Percentiles rank a stretch among this genome's conserved stretches.
Conservation (phyloP, 805 yeast genomes). For the Spathaspora passalidarum region DNA sequence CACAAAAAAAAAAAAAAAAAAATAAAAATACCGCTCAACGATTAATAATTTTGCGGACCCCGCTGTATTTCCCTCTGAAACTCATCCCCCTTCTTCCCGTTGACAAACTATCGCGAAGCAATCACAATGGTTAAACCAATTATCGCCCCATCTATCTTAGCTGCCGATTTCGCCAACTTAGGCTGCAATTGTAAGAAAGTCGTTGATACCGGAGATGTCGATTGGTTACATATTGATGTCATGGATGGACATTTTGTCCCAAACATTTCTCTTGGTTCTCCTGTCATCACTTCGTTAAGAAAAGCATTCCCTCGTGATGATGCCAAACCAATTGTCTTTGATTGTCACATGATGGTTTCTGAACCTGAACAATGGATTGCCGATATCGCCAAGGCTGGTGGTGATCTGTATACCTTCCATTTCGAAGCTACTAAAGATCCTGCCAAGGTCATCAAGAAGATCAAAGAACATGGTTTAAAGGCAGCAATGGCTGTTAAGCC, state of each 20-base stretch:
- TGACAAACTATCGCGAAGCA: too few species aligned
- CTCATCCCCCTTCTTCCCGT: background rate
- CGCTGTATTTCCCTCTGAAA: background rate
- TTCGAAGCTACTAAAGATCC: constrained; percentile 88
- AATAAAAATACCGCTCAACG: too few species aligned
- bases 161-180: constrained; percentile 86
- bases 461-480: constrained; percentile 78
- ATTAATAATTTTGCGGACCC: too few species aligned
- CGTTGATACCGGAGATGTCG: constrained; percentile 70
- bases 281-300: constrained; percentile 76
- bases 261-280: constrained; percentile 91
- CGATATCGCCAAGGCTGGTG: constrained; percentile 90
- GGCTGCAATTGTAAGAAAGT: constrained; percentile 85
- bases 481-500: constrained; percentile 96
- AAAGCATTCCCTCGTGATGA: constrained; percentile 68
- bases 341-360: constrained; percentile 98
- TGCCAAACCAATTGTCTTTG: constrained; percentile 58
- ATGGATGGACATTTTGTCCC: constrained; percentile 99
- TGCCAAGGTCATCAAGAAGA: constrained; percentile 64
- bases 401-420: constrained; percentile 95
- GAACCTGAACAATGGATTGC: constrained; percentile 92
- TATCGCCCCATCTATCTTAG: constrained; percentile 92
- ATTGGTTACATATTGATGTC: constrained; percentile 97
- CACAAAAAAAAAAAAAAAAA: too few species aligned
- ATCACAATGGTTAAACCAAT: constrained; percentile 63